These are phyloP conservation scores for Thraustotheca clavata DNA, from an alignment of 352 stramenopile species.

Conservation along the genomic window DNA sequence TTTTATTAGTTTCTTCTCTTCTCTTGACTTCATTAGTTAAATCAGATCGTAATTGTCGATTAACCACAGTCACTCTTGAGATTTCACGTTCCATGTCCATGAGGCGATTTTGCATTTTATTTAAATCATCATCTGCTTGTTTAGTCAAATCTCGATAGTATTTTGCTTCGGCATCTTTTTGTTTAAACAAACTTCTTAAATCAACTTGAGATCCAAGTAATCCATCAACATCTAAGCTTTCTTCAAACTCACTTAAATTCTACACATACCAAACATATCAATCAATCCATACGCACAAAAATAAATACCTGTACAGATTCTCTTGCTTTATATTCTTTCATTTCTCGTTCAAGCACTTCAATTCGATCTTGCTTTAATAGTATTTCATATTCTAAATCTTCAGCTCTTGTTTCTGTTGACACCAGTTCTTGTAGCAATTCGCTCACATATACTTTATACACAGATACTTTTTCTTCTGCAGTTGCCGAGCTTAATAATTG, in stretches of 20 bases:
- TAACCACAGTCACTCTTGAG: neutral
- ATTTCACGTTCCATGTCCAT: neutral
- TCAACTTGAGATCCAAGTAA: neutral
- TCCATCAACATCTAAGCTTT: constrained; percentile 12
- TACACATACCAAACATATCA: neutral
- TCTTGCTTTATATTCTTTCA: constrained; percentile 1
- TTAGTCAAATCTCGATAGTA: neutral
- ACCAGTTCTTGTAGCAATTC: constrained; percentile 18
- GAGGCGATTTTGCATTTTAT: neutral
- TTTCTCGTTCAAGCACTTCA: neutral
- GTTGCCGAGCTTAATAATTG: neutral
- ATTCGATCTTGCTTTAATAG: constrained; percentile 1
- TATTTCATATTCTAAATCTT: constrained; percentile 20
- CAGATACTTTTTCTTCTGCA: constrained; percentile 5
- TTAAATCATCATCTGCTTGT: neutral
- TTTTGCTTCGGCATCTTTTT: constrained; percentile 10
- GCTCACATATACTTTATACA: constrained; percentile 19
- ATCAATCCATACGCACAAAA: neutral
- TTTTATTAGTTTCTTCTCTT: constrained; percentile 16
- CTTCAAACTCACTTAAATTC: constrained; percentile 15
- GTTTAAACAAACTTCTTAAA: neutral
- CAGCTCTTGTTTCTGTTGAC: constrained; percentile 3
- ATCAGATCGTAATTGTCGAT: constrained; percentile 13
- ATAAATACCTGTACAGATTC: constrained; percentile 11
- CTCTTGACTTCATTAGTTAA: constrained; percentile 14